Evolutionary conservation across 257 asterid species (phyloP).

Genomic region (Solanum clarkiae): DNA sequence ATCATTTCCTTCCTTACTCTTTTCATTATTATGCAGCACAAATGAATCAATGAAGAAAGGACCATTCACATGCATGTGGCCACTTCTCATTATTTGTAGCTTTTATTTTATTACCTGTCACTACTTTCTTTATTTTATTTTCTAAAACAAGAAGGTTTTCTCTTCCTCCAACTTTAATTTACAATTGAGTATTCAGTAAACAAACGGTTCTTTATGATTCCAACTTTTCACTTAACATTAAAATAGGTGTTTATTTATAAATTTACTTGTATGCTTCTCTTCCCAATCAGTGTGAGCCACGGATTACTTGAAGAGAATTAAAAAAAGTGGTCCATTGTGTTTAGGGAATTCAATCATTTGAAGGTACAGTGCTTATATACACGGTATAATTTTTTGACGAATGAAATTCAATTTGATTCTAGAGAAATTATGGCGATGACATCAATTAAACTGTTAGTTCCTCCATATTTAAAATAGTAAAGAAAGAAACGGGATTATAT

Average conservation of each 20-base stretch:
- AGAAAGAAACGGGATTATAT: too few species aligned
- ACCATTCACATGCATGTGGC: background rate
- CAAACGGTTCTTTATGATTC: background rate
- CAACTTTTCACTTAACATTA: background rate
- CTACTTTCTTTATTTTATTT: background rate
- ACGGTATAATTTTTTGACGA: background rate
- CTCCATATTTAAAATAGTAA: too few species aligned
- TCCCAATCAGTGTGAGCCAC: background rate
- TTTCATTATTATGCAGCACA: background rate
- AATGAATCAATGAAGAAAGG: background rate
- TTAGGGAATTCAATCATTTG: background rate
- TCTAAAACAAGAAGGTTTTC: background rate
- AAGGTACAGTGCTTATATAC: background rate
- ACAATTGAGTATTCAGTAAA: background rate
- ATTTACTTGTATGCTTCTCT: background rate
- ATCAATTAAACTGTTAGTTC: background rate
- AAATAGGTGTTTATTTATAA: background rate
- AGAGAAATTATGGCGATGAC: background rate
- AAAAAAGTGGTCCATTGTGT: background rate
- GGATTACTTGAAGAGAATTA: background rate
- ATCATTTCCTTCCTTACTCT: background rate
- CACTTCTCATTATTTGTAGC: background rate
- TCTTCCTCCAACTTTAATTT: background rate
- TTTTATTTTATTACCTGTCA: background rate
- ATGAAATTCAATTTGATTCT: background rate